Evolutionary conservation across 164 flowering plant genomes (phyloP), one percentile per base, ranked within the genome.

Genomic region (Vitis rotundifolia): DNA sequence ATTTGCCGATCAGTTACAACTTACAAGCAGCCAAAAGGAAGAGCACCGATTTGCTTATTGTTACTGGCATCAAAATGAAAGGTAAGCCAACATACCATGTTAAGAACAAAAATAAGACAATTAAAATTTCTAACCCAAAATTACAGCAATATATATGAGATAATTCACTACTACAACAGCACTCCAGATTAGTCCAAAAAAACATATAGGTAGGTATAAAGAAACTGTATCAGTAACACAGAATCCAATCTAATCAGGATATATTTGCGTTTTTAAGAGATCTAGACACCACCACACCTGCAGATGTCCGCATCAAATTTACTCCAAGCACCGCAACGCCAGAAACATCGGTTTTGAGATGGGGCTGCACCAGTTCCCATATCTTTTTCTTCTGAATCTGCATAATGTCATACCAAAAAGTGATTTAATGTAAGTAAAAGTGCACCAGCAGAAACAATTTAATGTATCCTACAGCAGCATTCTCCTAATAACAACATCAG

Each of bases 371-470:
- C 28, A 49, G 66, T 76, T 94, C 98, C 98, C 98, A 94, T 5
- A 87, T 83, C 84, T 91, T 94, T 76, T 91, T 94, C 92, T 94
- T 94, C 73, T 89, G 92, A 74, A 94, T 75, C 98, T 93, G 88
- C 70, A 72, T 9, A 60, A 58, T 13, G 15, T 44, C 59, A 10
- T 6, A n/a, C 16, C 57, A 67, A 58, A 57, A 15, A 29, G 12
- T 29, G 53, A 53, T 31, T 49, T 31, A 69, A 49, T 18, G 26
- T 9, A 70, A 37, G 16, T 12, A 1, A 15, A 54, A n/a, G 59
- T n/a, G 51, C 15, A 57, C 18, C 9, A 9, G 10, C 60, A 57
- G 10, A 14, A 57, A 18, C 10, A 14, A 57, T 57, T 57, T 15
- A 37, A 37, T 14, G 22, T 14, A 15, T 15, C 19, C n/a, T 57